Base-by-base conservation (phyloP, 148 eudicot genomes). In the Fagopyrum esculentum region DNA sequence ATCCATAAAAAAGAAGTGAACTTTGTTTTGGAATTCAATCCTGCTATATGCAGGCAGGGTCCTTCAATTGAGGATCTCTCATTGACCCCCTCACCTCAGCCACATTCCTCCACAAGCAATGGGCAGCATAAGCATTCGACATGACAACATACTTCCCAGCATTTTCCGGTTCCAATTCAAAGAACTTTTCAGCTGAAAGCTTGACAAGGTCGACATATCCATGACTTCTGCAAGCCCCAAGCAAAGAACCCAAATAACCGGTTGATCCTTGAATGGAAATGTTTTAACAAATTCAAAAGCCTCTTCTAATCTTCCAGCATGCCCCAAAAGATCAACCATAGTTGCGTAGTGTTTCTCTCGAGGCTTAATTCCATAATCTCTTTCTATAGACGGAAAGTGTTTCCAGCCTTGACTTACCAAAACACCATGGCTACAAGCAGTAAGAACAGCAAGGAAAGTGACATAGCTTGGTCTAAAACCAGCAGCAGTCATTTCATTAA, bases 381-480 rank as follows among this genome's bases (percentile, higher is more conserved):
- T 88, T 72, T 56, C 76, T 92, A 95, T 90, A 35, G 87, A 89
- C 5, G 71, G 75, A 75, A 92, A 92, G 74, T 87, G 90, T 76
- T 89, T 79, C 86, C 90, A 81, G 45, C 96, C 98, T 77, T 92
- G 84, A 73, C 83, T 78, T 30, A 92, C 96, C 80, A 92, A 81
- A 76, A 98, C 99, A 71, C 91, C 89, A 84, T 90, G 97, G 83
- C 94, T 89, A 84, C 99, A 95, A 79, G 99, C 96, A 83, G 86
- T 86, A 74, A 95, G 92, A 44, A 95, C 98, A 44, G 89, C 94
- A 74, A 95, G 89, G 82, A 89, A 95, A 10, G 97, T 89, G 29
- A 92, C 91, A 79, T 84, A 84, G 64, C 89, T 89, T 54, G 98
- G 99, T 63, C 77, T 86, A 59, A 87, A 79, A 44, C 98, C 97